These are phyloP conservation scores for Polytolypa hystricis DNA, from an alignment of 2,329 filamentous ascomycete species.

Conservation along the genomic window DNA sequence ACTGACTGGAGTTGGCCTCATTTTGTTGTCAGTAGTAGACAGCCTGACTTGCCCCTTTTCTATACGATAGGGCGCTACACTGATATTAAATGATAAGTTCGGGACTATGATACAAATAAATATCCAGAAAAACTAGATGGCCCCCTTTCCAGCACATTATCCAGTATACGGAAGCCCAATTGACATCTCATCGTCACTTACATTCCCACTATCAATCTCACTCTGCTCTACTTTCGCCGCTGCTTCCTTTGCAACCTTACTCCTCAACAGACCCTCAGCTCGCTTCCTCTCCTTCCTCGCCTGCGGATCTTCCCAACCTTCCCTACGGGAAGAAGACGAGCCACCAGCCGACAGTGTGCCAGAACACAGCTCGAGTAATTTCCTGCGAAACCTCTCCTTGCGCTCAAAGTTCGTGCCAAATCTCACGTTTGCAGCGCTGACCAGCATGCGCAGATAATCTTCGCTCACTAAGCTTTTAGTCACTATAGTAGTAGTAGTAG, in stretches of 20 bases:
- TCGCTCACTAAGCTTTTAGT: constrained; percentile 50
- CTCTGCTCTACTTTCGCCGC: too few relatives aligned
- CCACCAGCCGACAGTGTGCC: constrained; percentile 6
- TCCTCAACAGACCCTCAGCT: constrained; percentile 29
- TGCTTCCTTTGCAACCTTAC: constrained; percentile 14
- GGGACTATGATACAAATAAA: too few relatives aligned
- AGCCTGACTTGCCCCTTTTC: too few relatives aligned
- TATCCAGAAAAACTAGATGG: too few relatives aligned
- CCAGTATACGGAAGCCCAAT: too few relatives aligned
- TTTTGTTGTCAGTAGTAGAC: too few relatives aligned
- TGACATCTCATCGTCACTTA: too few relatives aligned
- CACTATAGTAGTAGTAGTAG: constrained; percentile 26
- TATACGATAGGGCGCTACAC: too few relatives aligned
- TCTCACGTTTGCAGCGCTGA: constrained; percentile 58
- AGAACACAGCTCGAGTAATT: constrained; percentile 18
- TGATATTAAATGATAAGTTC: too few relatives aligned
- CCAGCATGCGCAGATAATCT: constrained; percentile 55
- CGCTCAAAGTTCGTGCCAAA: constrained; percentile 31
- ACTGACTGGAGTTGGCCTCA: too few relatives aligned
- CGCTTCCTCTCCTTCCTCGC: constrained; percentile 29
- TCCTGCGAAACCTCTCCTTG: constrained; percentile 26
- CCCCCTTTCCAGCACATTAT: too few relatives aligned
- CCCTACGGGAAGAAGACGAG: constrained; percentile 4
- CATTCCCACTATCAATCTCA: too few relatives aligned
- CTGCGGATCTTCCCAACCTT: constrained; percentile 29